phyloP scores from a whole-genome alignment of 139 green algal species.

The Pycnococcus provasolii region DNA sequence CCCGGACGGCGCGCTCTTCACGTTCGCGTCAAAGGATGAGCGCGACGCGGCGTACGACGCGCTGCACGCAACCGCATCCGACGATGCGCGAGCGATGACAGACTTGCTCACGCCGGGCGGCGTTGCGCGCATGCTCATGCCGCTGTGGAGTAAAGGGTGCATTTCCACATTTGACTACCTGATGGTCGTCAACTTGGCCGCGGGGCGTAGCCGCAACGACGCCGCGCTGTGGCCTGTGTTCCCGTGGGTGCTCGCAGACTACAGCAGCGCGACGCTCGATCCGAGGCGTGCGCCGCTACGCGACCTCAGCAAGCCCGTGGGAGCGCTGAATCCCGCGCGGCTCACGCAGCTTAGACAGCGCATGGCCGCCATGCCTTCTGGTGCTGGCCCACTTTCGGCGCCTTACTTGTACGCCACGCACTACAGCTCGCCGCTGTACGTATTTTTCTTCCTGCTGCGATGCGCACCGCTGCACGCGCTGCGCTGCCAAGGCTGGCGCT shows the following conservation, averaged over 20 bases:
- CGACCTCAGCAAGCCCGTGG: constrained; percentile 36
- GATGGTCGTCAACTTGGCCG: constrained; percentile 44
- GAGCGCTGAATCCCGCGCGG: constrained; percentile 22
- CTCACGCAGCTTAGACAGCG: too few species aligned
- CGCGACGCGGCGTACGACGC: too few species aligned
- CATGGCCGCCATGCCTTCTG: too few species aligned
- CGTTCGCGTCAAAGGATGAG: too few species aligned
- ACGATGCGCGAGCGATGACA: too few species aligned
- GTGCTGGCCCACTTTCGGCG: constrained; percentile 14
- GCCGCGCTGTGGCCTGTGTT: constrained; percentile 36
- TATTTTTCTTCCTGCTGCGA: constrained; percentile 85
- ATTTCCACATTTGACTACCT: constrained; percentile 47
- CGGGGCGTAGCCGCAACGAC: constrained; percentile 44
- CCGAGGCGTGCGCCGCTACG: constrained; percentile 11
- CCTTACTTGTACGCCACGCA: constrained; percentile 87
- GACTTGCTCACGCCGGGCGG: too few species aligned
- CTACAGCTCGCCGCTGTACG: constrained; percentile 86
- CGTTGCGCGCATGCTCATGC: too few species aligned
- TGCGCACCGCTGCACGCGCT: constrained; percentile 77
- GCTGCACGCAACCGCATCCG: too few species aligned
- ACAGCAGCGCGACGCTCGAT: constrained; percentile 20
- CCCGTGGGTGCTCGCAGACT: constrained; percentile 36
- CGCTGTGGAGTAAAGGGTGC: too few species aligned
- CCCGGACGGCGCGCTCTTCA: too few species aligned
- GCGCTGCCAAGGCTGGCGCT: constrained; percentile 71